Evolutionary conservation across 2,329 filamentous ascomycete genomes (phyloP).

Genomic region (Exophiala spinifera): DNA sequence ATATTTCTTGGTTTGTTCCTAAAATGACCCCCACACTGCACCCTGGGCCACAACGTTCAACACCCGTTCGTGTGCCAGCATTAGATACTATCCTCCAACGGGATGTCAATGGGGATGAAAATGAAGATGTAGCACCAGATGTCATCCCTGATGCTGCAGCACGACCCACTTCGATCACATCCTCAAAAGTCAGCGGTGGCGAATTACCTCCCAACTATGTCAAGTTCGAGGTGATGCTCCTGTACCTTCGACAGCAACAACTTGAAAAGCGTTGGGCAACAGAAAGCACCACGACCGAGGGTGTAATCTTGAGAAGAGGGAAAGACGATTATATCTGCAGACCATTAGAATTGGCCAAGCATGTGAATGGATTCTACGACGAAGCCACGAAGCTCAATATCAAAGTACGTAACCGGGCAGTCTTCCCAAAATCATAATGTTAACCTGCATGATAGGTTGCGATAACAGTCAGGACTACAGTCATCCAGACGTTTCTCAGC

Average conservation of each 20-base stretch:
- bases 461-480: conserved; percentile 64
- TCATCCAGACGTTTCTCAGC: conserved; percentile 60
- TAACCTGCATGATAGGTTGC: conserved; percentile 56
- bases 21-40: neutral
- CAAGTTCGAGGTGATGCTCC: conserved; percentile 10
- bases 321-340: conserved; percentile 51
- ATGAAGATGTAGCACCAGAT: neutral
- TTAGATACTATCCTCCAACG: neutral
- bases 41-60: neutral
- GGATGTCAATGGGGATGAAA: neutral
- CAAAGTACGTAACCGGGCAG: conserved; percentile 3
- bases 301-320: conserved; percentile 53
- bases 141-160: neutral
- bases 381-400: conserved; percentile 31
- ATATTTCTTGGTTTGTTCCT: neutral
- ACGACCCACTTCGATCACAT: neutral
- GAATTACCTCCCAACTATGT: conserved; percentile 1
- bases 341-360: conserved; percentile 45
- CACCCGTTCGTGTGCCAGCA: neutral
- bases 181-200: neutral
- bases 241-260: conserved; percentile 13
- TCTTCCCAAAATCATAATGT: conserved; percentile 41
- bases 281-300: conserved; percentile 37
- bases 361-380: conserved; percentile 42
- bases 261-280: conserved; percentile 13